Percentiles rank a stretch among this genome's conserved stretches.
phyloP scores from a whole-genome alignment of 306 rosid genomes.

The Sechiopsis laciniata region DNA sequence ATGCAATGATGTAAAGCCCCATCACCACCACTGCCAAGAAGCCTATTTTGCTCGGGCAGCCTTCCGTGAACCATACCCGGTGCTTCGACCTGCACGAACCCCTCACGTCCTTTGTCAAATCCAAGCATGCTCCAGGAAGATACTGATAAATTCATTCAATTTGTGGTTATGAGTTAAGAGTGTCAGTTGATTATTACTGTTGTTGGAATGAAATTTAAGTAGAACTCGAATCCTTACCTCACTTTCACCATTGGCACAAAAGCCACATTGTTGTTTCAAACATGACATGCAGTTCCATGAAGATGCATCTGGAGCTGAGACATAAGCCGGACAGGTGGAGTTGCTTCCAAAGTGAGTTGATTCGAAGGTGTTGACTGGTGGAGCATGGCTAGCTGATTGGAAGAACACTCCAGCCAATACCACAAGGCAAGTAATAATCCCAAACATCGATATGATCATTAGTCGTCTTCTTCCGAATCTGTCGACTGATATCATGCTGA shows the following conservation, averaged over 20 bases:
- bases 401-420: slow-evolving; percentile 45
- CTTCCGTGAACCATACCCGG: slow-evolving; percentile 59
- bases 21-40: slow-evolving; percentile 54
- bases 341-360: slow-evolving; percentile 52
- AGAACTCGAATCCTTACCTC: slow-evolving; percentile 29
- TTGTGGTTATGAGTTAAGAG: neutral
- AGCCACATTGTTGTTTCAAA: slow-evolving; percentile 50
- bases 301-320: slow-evolving; percentile 30
- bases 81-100: slow-evolving; percentile 29
- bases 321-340: slow-evolving; percentile 51
- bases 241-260: slow-evolving; percentile 38
- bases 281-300: slow-evolving; percentile 80
- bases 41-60: slow-evolving; percentile 71
- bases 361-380: slow-evolving; percentile 38
- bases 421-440: slow-evolving; percentile 47
- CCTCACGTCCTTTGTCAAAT: slow-evolving; percentile 27
- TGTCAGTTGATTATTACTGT: no score
- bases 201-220: neutral
- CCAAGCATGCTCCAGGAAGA: slow-evolving; percentile 69
- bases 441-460: slow-evolving; percentile 56
- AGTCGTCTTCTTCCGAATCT: slow-evolving; percentile 60
- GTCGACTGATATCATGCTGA: slow-evolving; percentile 59
- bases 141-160: slow-evolving; percentile 32
- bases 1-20: slow-evolving; percentile 55
- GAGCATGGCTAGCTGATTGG: slow-evolving; percentile 49